These are phyloP conservation scores for Candida odintsovae DNA, from an alignment of 805 yeast genomes.

Conservation along the genomic window DNA sequence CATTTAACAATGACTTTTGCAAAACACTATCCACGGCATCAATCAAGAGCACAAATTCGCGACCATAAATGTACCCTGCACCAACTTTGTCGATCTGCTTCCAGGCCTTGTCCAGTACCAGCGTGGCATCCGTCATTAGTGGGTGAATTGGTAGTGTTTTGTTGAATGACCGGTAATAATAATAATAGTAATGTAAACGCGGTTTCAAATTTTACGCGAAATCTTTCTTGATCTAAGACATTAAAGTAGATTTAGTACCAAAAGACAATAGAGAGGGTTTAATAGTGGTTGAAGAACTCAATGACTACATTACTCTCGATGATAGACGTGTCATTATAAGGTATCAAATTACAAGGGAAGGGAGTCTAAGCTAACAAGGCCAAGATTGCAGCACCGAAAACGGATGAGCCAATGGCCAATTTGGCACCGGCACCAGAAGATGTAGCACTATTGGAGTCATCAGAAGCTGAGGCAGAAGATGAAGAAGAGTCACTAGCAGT, in stretches of 20 bases:
- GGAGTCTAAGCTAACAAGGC: constrained; percentile 2
- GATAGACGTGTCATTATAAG: too few relatives aligned
- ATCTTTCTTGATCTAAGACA: too few relatives aligned
- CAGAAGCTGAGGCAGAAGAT: constrained; percentile 4
- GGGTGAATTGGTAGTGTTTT: background rate
- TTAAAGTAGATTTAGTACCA: too few relatives aligned
- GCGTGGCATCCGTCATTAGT: background rate
- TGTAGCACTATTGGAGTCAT: constrained; percentile 2
- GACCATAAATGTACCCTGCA: constrained; percentile 15
- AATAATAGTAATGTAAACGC: too few relatives aligned
- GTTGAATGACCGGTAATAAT: too few relatives aligned
- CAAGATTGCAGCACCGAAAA: constrained; percentile 3
- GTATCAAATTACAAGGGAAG: background rate
- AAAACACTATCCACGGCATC: constrained; percentile 19
- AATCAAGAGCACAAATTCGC: constrained; percentile 17
- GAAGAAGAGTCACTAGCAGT: constrained; percentile 6
- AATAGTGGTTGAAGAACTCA: too few relatives aligned
- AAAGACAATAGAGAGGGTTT: too few relatives aligned
- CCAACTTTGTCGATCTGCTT: constrained; percentile 13
- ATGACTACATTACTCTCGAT: too few relatives aligned
- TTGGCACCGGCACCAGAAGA: constrained; percentile 7
- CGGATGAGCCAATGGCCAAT: constrained; percentile 5
- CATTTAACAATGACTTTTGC: constrained; percentile 21
- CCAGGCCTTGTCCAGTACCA: constrained; percentile 20
- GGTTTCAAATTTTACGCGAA: background rate